phyloP scores from a whole-genome alignment of 2,329 filamentous ascomycete species.

The Myriangium duriaei region DNA sequence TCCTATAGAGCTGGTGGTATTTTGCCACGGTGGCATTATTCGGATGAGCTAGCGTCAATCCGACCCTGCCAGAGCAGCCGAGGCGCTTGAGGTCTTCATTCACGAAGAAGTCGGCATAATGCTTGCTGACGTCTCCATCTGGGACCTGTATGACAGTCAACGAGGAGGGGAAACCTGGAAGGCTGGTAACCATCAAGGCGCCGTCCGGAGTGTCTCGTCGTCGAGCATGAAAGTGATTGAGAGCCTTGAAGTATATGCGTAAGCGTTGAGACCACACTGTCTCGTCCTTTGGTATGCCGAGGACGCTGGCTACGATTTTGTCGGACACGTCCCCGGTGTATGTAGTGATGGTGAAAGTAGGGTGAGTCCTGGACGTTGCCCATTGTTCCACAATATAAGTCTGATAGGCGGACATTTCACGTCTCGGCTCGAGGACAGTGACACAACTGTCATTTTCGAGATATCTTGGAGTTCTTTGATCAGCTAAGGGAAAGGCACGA shows the following conservation, averaged over 20 bases:
- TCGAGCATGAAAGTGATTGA: conserved; percentile 74
- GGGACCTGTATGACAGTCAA: conserved; percentile 86
- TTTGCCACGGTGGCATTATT: conserved; percentile 75
- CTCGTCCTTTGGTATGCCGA: conserved; percentile 73
- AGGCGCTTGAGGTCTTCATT: conserved; percentile 89
- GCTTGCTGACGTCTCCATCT: conserved; percentile 68
- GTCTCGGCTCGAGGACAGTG: conserved; percentile 58
- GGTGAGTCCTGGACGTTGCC: conserved; percentile 82
- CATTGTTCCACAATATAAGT: conserved; percentile 94
- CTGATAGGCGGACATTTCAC: conserved; percentile 69
- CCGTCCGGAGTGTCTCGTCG: conserved; percentile 72
- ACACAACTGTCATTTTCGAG: conserved; percentile 76
- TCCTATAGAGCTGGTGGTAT: conserved; percentile 82
- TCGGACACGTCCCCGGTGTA: conserved; percentile 81
- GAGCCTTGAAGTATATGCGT: conserved; percentile 71
- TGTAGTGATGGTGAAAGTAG: conserved; percentile 82
- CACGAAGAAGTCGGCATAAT: conserved; percentile 76
- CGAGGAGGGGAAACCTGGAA: conserved; percentile 82
- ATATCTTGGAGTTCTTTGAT: conserved; percentile 39
- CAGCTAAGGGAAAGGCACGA: too few species aligned
- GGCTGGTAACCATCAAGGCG: conserved; percentile 83
- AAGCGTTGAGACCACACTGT: conserved; percentile 66
- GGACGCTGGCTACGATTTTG: conserved; percentile 62
- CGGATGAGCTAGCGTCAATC: conserved; percentile 66
- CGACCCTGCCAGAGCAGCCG: conserved; percentile 81